Conservation (phyloP, 352 stramenopile genomes). For the Phytophthora pluvialis region DNA sequence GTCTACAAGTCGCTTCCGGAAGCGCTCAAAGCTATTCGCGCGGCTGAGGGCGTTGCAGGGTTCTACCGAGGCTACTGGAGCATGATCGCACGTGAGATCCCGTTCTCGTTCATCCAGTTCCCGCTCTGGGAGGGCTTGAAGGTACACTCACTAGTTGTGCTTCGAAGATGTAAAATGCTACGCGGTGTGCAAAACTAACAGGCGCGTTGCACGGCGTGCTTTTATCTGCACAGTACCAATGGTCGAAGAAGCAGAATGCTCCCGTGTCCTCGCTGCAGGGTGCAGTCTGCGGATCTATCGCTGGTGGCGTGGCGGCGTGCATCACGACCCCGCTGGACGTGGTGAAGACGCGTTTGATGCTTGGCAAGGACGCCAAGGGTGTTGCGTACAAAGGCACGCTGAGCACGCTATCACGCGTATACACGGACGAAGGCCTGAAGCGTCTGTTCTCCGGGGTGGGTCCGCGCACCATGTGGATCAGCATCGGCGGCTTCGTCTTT, state of each 20-base stretch:
- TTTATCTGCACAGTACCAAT: constrained; percentile 62
- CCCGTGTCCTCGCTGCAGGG: constrained; percentile 92
- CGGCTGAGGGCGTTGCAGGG: constrained; percentile 76
- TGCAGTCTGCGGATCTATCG: constrained; percentile 95
- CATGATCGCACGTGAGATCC: constrained; percentile 98
- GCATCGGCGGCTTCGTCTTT: constrained; percentile 99
- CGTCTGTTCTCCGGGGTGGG: constrained; percentile 95
- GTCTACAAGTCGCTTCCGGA: constrained; percentile 80
- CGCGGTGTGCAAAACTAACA: constrained; percentile 4
- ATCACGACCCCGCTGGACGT: constrained; percentile 99
- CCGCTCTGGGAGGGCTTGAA: constrained; percentile 98
- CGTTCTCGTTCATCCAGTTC: constrained; percentile 99
- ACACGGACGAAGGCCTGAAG: constrained; percentile 89
- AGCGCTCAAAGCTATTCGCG: constrained; percentile 81
- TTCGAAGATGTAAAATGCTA: too few relatives aligned
- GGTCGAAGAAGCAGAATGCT: constrained; percentile 74
- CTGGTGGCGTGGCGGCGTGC: constrained; percentile 94
- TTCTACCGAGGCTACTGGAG: constrained; percentile 98
- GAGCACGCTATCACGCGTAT: constrained; percentile 92
- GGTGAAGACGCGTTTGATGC: constrained; percentile 99
- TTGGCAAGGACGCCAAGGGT: constrained; percentile 94
- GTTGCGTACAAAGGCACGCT: constrained; percentile 92
- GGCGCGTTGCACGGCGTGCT: neutral
- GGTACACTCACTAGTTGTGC: constrained; percentile 38
- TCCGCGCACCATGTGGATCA: constrained; percentile 99